phyloP scores from a whole-genome alignment of 2,329 filamentous ascomycete genomes.

The Zasmidium angulare region DNA sequence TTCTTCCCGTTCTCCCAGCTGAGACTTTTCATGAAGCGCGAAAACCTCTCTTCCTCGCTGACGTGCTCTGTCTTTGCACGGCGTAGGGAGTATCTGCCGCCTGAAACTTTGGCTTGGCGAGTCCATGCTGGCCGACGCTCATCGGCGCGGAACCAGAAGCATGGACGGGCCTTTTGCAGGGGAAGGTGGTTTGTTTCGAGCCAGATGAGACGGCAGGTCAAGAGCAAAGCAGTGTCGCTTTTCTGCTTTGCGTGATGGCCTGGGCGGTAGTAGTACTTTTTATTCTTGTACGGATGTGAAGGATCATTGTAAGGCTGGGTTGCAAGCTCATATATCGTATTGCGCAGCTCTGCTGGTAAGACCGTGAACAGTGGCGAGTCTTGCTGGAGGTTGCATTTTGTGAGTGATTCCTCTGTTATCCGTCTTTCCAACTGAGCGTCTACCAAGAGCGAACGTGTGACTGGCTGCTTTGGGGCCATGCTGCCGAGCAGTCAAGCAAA shows the following conservation, averaged over 20 bases:
- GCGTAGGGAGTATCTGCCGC: not conserved
- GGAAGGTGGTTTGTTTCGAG: slow-evolving; percentile 10
- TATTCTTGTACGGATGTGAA: not conserved
- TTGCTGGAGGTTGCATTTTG: slow-evolving; percentile 10
- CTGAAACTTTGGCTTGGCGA: not conserved
- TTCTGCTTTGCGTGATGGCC: slow-evolving; percentile 9
- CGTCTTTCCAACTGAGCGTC: not conserved
- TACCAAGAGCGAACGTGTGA: not conserved
- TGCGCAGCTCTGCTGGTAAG: slow-evolving; percentile 7
- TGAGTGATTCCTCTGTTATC: not conserved
- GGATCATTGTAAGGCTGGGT: slow-evolving; percentile 4
- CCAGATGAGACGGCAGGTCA: slow-evolving; percentile 8
- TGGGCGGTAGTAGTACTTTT: slow-evolving; percentile 11
- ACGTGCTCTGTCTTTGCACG: not conserved
- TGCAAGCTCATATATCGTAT: slow-evolving; percentile 4
- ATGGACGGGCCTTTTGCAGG: not conserved
- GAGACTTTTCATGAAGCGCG: not conserved
- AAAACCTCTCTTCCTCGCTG: not conserved
- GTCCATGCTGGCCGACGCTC: slow-evolving; percentile 7
- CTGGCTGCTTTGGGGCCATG: not conserved
- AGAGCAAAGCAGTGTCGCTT: not conserved
- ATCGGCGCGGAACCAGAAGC: slow-evolving; percentile 4
- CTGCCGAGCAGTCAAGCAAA: not conserved
- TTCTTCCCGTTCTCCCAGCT: not conserved
- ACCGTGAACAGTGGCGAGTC: slow-evolving; percentile 8